A percentile compares a stretch with the other conserved stretches of the same genome.
Conservation (phyloP, 2,329 filamentous ascomycete species). For the Cercospora nicotianae region DNA sequence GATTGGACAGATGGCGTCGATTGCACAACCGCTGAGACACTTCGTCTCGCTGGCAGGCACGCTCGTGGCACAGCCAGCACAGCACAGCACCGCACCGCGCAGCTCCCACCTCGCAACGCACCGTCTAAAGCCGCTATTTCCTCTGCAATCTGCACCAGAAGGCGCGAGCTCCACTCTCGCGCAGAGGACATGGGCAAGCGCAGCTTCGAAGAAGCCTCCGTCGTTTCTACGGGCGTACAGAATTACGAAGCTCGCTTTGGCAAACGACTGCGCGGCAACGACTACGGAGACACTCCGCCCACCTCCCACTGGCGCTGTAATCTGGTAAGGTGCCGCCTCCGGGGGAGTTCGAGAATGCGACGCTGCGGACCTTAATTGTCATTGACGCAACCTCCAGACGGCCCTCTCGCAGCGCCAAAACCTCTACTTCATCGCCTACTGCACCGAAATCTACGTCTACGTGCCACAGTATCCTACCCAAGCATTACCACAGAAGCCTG, state of each 20-base stretch:
- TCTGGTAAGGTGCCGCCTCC: slow-evolving; percentile 34
- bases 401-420: slow-evolving; percentile 49
- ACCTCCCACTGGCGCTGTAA: slow-evolving; percentile 46
- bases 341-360: not conserved
- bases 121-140: not conserved
- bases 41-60: not conserved
- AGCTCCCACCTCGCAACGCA: not conserved
- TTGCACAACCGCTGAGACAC: slow-evolving; percentile 4
- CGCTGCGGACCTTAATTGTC: not conserved
- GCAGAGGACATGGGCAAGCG: slow-evolving; percentile 24
- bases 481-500: slow-evolving; percentile 38
- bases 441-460: slow-evolving; percentile 44
- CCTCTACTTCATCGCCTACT: slow-evolving; percentile 51
- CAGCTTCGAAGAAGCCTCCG: slow-evolving; percentile 25
- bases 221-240: slow-evolving; percentile 32
- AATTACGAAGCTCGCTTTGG: slow-evolving; percentile 32
- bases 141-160: not conserved
- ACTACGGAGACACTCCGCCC: slow-evolving; percentile 27
- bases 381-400: slow-evolving; percentile 37
- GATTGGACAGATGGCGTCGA: not conserved
- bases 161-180: not conserved
- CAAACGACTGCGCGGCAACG: slow-evolving; percentile 25
- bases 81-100: not conserved
- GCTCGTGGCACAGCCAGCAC: not conserved
- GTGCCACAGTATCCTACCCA: slow-evolving; percentile 48